Conservation (phyloP, 179 eudicot species). For the Silene coronaria region DNA sequence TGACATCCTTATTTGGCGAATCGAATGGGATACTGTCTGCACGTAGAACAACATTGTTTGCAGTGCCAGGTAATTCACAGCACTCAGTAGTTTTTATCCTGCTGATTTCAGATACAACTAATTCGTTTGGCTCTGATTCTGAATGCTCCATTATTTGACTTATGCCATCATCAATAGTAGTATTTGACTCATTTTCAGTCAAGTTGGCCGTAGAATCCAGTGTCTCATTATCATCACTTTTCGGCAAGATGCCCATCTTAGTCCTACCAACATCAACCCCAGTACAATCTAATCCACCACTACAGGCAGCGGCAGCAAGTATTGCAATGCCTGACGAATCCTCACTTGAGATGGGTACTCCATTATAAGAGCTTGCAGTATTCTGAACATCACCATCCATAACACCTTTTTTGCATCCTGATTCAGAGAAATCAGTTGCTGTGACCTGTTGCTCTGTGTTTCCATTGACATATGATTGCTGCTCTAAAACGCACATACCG, state of each 20-base stretch:
- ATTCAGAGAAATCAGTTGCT: conserved; percentile 20
- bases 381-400: conserved; percentile 17
- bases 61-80: background rate
- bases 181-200: background rate
- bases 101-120: conserved; percentile 5
- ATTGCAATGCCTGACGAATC: conserved; percentile 73
- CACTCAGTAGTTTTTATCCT: background rate
- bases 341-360: conserved; percentile 15
- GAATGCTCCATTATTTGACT: conserved; percentile 10
- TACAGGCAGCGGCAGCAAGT: conserved; percentile 72
- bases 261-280: conserved; percentile 23
- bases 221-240: background rate
- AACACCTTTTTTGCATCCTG: conserved; percentile 9
- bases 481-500: conserved; percentile 22
- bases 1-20: conserved; percentile 13
- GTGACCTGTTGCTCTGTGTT: conserved; percentile 13
- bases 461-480: conserved; percentile 12
- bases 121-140: conserved; percentile 11
- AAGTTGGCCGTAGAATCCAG: background rate
- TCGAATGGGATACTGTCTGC: conserved; percentile 10
- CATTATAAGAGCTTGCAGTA: conserved; percentile 7
- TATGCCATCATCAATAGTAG: conserved; percentile 11
- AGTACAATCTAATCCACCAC: conserved; percentile 33
- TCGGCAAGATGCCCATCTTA: conserved; percentile 9
- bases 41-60: background rate